Percentiles rank a stretch among this genome's conserved stretches.
These are phyloP conservation scores for Lactuca saligna DNA, from an alignment of 129 eudicot species.

Conservation along the genomic window DNA sequence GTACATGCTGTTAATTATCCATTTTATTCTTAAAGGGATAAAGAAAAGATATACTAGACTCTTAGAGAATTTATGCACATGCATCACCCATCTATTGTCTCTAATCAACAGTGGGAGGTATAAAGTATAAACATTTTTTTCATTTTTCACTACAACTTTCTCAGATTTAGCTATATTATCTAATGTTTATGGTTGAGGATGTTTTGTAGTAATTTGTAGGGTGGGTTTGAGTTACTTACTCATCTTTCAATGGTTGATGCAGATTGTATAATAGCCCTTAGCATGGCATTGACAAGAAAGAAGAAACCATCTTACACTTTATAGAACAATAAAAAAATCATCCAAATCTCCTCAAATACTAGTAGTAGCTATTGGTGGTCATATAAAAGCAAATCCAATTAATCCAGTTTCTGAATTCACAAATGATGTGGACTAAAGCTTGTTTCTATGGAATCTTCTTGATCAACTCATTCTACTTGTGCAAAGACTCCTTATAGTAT, in stretches of 20 bases:
- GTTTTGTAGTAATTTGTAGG: conserved; percentile 61
- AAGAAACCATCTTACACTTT: conserved; percentile 35
- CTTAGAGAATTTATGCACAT: conserved; percentile 48
- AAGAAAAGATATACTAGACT: conserved; percentile 51
- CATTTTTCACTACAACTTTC: neutral
- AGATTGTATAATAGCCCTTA: conserved; percentile 61
- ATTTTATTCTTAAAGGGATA: conserved; percentile 44
- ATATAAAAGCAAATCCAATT: conserved; percentile 31
- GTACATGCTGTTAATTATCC: neutral
- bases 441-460: conserved; percentile 69
- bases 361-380: conserved; percentile 28
- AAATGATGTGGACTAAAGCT: conserved; percentile 40
- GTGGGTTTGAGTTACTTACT: conserved; percentile 92
- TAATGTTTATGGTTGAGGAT: conserved; percentile 4
- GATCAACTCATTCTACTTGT: conserved; percentile 66
- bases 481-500: conserved; percentile 66
- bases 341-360: conserved; percentile 27
- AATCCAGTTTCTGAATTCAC: conserved; percentile 46
- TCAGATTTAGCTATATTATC: neutral
- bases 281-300: conserved; percentile 56
- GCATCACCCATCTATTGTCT: conserved; percentile 45
- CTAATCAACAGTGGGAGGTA: conserved; percentile 68
- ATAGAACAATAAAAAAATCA: conserved; percentile 38
- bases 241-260: conserved; percentile 87
- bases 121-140: neutral